phyloP scores from a whole-genome alignment of 202 grass and related monocot genomes.

The Bolboschoenoplectus hybrid region DNA sequence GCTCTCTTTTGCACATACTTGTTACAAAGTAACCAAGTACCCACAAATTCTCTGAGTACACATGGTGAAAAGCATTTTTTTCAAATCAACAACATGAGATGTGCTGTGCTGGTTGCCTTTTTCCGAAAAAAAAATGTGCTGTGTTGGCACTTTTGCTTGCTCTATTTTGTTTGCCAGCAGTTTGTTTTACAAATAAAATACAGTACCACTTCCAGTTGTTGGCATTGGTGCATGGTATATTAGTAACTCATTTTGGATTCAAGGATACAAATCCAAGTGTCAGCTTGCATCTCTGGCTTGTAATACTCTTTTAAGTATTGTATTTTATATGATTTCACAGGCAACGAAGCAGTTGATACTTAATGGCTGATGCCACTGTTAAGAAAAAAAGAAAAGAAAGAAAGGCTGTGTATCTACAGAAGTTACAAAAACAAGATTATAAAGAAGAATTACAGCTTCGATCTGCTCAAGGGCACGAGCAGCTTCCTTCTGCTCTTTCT shows the following conservation, averaged over 20 bases:
- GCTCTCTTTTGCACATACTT: neutral
- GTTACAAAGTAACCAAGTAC: neutral
- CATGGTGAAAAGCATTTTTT: neutral
- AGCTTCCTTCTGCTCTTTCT: constrained; percentile 84
- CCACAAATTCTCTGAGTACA: neutral
- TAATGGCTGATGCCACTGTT: neutral
- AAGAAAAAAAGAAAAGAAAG: neutral
- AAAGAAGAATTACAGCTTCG: constrained; percentile 63
- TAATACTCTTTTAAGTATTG: neutral
- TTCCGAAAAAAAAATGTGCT: neutral
- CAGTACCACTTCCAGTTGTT: constrained; percentile 65
- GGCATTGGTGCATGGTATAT: neutral
- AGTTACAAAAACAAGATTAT: neutral
- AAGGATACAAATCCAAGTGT: neutral
- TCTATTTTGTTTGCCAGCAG: neutral
- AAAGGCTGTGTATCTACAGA: neutral
- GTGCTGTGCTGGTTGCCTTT: neutral
- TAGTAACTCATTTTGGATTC: neutral
- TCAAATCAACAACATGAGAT: neutral
- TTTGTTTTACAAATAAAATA: constrained; percentile 34
- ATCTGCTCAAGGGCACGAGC: constrained; percentile 82
- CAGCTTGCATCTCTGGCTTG: neutral
- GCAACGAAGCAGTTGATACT: neutral
- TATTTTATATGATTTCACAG: neutral
- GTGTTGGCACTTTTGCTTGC: neutral